phyloP scores from a whole-genome alignment of 2,329 filamentous ascomycete genomes.

The Coniochaeta sp. region DNA sequence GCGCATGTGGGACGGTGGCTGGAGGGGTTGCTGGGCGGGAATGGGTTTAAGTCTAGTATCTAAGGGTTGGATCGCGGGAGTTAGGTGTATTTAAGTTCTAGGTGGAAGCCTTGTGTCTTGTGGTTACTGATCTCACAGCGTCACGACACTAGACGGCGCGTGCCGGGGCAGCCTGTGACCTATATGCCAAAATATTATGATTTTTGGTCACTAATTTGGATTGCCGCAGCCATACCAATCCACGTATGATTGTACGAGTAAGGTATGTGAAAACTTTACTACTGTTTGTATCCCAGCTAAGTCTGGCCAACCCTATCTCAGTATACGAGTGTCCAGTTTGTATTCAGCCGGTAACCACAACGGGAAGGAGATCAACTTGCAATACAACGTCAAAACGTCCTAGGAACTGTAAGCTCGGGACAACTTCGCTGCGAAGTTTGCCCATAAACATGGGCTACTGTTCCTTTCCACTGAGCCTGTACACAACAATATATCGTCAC shows the following conservation, averaged over 20 bases:
- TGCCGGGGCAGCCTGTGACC: background rate
- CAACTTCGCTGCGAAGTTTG: background rate
- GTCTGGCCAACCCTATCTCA: background rate
- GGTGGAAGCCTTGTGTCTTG: background rate
- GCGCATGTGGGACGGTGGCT: conserved; percentile 60
- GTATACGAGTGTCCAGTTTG: background rate
- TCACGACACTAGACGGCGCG: background rate
- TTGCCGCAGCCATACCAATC: background rate
- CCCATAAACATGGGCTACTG: background rate
- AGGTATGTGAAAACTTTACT: too few species aligned
- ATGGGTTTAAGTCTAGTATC: background rate
- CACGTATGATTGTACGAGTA: background rate
- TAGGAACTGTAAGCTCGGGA: background rate
- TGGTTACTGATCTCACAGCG: background rate
- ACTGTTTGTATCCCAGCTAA: background rate
- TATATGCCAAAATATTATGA: too few species aligned
- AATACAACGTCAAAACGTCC: background rate
- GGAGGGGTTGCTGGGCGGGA: conserved; percentile 33
- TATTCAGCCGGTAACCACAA: background rate
- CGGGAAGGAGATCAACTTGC: background rate
- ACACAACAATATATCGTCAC: background rate
- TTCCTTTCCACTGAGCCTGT: background rate
- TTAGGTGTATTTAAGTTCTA: background rate
- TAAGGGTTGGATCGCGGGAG: background rate
- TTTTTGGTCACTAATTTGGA: background rate